Evolutionary conservation across 75 land plant genomes (phyloP).

Genomic region (Sequoiadendron giganteum): DNA sequence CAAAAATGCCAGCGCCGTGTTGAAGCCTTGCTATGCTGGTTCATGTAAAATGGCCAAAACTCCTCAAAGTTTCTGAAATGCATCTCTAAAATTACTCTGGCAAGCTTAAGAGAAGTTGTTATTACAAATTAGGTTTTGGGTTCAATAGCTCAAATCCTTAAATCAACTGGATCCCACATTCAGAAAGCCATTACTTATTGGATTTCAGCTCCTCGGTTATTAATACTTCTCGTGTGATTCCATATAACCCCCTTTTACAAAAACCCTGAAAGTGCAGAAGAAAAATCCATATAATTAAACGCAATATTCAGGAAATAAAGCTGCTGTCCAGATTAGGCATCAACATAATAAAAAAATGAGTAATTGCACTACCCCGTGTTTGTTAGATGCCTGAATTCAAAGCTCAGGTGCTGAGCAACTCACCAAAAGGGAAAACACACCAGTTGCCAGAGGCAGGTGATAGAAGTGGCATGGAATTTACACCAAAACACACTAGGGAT

Average conservation of each 20-base stretch:
- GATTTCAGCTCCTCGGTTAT: not conserved
- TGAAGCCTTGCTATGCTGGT: conserved; percentile 82
- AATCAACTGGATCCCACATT: not conserved
- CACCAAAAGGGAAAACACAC: not conserved
- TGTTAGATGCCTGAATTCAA: not conserved
- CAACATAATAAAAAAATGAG: not conserved
- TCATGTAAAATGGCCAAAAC: conserved; percentile 89
- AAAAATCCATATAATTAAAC: not conserved
- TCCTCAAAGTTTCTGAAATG: conserved; percentile 90
- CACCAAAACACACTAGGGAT: not conserved
- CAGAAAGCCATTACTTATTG: not conserved
- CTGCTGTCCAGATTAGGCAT: not conserved
- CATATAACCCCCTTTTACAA: not conserved
- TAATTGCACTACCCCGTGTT: not conserved
- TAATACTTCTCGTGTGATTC: not conserved
- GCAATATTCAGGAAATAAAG: not conserved
- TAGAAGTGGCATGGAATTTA: not conserved
- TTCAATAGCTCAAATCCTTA: not conserved
- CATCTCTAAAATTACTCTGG: conserved; percentile 29
- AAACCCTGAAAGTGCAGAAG: not conserved
- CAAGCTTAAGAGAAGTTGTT: not conserved
- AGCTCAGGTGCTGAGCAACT: not conserved
- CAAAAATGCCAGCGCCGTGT: conserved; percentile 90
- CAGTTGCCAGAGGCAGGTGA: not conserved
- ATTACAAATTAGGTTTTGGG: not conserved